phyloP scores from a whole-genome alignment of 805 yeast species.

The Candida sanyiensis region DNA sequence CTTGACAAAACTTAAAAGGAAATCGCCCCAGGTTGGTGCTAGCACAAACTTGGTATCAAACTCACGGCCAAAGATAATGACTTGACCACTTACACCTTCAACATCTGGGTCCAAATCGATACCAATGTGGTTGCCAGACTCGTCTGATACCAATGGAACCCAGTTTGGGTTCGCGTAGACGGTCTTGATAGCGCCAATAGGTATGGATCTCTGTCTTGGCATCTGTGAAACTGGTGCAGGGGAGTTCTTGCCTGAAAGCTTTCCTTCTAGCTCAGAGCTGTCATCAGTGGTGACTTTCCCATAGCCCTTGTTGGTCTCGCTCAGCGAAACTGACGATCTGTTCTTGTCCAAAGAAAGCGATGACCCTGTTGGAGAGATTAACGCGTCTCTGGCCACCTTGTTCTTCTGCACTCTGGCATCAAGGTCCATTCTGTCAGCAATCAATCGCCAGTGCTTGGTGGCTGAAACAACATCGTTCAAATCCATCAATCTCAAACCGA shows the following conservation, averaged over 20 bases:
- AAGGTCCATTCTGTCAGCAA: slow-evolving; percentile 40
- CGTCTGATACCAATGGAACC: slow-evolving; percentile 89
- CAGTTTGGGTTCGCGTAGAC: slow-evolving; percentile 86
- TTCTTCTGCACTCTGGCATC: slow-evolving; percentile 23
- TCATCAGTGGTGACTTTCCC: slow-evolving; percentile 18
- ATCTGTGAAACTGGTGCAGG: slow-evolving; percentile 20
- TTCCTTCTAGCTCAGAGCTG: slow-evolving; percentile 17
- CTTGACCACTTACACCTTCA: slow-evolving; percentile 81
- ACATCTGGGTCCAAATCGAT: slow-evolving; percentile 82
- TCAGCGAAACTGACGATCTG: slow-evolving; percentile 20
- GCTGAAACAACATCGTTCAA: slow-evolving; percentile 75
- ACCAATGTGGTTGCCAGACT: slow-evolving; percentile 87
- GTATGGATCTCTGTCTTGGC: slow-evolving; percentile 62
- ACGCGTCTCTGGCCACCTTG: slow-evolving; percentile 17
- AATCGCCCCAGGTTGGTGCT: slow-evolving; percentile 87
- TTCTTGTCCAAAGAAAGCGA: slow-evolving; percentile 20
- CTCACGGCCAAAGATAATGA: slow-evolving; percentile 89
- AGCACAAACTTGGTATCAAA: slow-evolving; percentile 84
- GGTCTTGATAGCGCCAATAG: slow-evolving; percentile 66
- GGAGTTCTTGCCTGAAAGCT: slow-evolving; percentile 10
- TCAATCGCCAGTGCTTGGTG: slow-evolving; percentile 81
- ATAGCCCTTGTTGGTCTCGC: slow-evolving; percentile 28
- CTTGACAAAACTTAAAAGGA: slow-evolving; percentile 73
- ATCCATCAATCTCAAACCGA: slow-evolving; percentile 74
- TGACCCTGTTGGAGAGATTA: slow-evolving; percentile 24